Evolutionary conservation across 1,284 basidiomycete species (phyloP), one percentile per base, ranked within the genome.

Genomic region (Puccinia triticina): DNA sequence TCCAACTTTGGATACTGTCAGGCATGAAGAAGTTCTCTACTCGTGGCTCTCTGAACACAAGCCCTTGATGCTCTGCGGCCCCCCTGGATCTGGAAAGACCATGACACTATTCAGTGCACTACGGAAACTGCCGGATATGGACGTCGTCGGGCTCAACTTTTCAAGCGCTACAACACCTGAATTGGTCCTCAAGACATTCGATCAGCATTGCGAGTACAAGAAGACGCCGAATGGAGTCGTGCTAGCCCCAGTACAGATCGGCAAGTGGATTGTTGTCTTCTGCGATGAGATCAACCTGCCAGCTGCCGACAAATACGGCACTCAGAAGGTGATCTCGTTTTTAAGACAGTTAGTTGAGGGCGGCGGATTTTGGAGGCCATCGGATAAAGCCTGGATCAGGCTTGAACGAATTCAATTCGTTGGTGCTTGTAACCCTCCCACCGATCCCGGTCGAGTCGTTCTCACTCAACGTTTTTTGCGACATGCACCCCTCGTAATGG

Each of bases 61-160:
- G 87, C 98, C 97, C 7, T 90, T 99, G 81, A 94, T 99, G 91
- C 91, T 99, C 32, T 99, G 97, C 87, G 97, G 97, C 71, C 97
- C 97, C 85, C 97, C 97, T 10, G 97, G 97, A 86, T 98, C 96
- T 34, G 97, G 97, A 57, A 99, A 99, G 89, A 99, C 97, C 5
- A 99, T 99, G 97, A 99, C 98, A 0, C 89, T 99, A n/a, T 98
- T 99, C 89, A 97, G 95, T 84, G 97, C 98, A 5, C 90, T 99
- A 48, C 92, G 97, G 82, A 99, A 99, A 88, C 90, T 99, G 66
- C 95, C 96, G 3, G 95, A 99, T 87, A 95, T 99, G 92, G 97
- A 99, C 86, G 95, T 99, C 71, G 96, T 98, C 83, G 97, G 97
- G 72, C 92, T 99, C 85, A 99, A 99, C 88, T 99, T 99, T 88